Percentiles rank a stretch among this genome's conserved stretches.
phyloP scores from a whole-genome alignment of 495 filamentous ascomycete genomes.

The Trichodelitschia bisporula region DNA sequence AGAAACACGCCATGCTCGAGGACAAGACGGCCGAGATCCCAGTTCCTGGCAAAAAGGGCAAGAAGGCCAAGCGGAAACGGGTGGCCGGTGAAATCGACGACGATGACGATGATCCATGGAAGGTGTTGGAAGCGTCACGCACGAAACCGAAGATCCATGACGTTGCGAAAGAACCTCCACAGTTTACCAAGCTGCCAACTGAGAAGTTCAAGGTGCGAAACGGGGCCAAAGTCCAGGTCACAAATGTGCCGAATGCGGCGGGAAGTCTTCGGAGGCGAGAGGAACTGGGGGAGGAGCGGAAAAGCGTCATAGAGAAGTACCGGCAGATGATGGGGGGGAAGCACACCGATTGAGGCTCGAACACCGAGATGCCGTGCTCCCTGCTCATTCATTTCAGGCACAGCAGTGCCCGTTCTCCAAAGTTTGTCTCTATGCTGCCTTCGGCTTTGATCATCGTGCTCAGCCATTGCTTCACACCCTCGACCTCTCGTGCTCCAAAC shows the following conservation, averaged over 20 bases:
- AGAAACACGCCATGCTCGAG: conserved; percentile 21
- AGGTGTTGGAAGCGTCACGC: conserved; percentile 31
- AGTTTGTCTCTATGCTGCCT: conserved; percentile 28
- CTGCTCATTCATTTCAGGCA: conserved; percentile 30
- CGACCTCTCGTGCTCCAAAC: conserved; percentile 40
- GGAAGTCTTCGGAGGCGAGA: conserved; percentile 66
- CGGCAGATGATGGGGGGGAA: conserved; percentile 51
- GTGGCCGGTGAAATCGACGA: conserved; percentile 15
- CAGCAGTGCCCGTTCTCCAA: conserved; percentile 37
- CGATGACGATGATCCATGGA: conserved; percentile 61
- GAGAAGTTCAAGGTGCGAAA: conserved; percentile 43
- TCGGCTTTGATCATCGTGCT: conserved; percentile 29
- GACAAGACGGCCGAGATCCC: conserved; percentile 23
- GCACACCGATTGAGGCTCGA: conserved; percentile 3
- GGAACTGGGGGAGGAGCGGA: conserved; percentile 51
- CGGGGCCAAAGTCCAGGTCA: conserved; percentile 46
- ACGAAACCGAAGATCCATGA: conserved; percentile 38
- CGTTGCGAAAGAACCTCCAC: conserved; percentile 58
- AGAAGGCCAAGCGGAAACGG: conserved; percentile 18
- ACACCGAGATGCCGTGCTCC: not conserved
- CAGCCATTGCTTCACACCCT: conserved; percentile 37
- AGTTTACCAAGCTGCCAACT: conserved; percentile 34
- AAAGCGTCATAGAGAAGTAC: conserved; percentile 61
- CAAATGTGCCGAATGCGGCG: conserved; percentile 44
- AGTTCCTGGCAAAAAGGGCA: conserved; percentile 26